Percentiles rank a stretch among this genome's conserved stretches.
Conservation (phyloP, 2,329 filamentous ascomycete genomes). For the Aureobasidium melanogenum region DNA sequence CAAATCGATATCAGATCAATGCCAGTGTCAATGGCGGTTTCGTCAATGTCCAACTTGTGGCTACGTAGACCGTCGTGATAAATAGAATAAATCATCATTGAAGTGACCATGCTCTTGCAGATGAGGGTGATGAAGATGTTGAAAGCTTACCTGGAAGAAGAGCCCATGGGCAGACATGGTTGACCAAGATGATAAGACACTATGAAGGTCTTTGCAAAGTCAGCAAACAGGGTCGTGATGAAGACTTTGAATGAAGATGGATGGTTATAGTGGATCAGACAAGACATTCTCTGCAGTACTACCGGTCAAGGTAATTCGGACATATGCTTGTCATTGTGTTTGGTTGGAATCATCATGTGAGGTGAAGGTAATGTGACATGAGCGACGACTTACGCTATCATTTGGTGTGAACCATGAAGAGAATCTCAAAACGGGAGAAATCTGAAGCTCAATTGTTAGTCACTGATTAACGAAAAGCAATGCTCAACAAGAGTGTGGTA, state of each 20-base stretch:
- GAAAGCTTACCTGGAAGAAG: conserved; percentile 8
- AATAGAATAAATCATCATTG: conserved; percentile 28
- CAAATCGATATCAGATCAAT: conserved; percentile 10
- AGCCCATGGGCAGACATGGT: neutral
- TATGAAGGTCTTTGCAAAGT: neutral
- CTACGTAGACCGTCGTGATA: conserved; percentile 36
- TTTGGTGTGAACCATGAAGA: neutral
- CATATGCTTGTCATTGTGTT: conserved; percentile 33
- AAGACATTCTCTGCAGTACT: conserved; percentile 25
- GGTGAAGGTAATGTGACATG: neutral
- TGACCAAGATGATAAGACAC: neutral
- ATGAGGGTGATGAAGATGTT: neutral
- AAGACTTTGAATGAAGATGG: conserved; percentile 15
- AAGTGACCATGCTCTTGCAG: conserved; percentile 9
- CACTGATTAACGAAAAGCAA: neutral
- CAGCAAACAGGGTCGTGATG: conserved; percentile 20
- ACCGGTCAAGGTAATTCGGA: conserved; percentile 30
- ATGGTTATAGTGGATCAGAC: conserved; percentile 13
- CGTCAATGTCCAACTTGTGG: conserved; percentile 30
- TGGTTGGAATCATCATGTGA: conserved; percentile 24
- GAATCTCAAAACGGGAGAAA: neutral
- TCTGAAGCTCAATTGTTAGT: conserved; percentile 8
- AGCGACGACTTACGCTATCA: conserved; percentile 1
- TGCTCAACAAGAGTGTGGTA: conserved; percentile 15
- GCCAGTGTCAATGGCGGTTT: conserved; percentile 30